phyloP scores from a whole-genome alignment of 164 flowering plant species.

The Protea cynaroides region DNA sequence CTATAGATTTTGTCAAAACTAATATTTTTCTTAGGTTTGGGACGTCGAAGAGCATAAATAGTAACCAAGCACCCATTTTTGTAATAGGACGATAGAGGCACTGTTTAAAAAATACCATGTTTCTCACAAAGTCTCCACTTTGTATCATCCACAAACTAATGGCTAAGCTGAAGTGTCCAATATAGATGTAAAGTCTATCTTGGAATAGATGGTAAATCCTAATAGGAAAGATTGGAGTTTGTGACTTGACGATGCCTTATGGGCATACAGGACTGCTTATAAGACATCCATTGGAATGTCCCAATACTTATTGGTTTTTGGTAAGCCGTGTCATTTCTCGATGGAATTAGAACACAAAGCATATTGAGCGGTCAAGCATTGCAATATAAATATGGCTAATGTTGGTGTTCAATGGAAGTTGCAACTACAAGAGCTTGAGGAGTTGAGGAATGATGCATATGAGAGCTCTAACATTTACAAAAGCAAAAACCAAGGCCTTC shows the following conservation, averaged over 20 bases:
- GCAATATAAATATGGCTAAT: no score
- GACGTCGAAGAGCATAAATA: neutral
- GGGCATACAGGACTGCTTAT: constrained; percentile 10
- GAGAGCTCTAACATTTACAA: no score
- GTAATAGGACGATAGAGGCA: neutral
- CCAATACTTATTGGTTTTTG: constrained; percentile 11
- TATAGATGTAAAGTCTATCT: neutral
- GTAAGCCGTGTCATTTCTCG: constrained; percentile 16
- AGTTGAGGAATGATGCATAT: no score
- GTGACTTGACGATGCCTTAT: no score
- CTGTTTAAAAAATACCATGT: constrained; percentile 4
- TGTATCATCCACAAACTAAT: constrained; percentile 7
- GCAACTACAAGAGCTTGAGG: no score
- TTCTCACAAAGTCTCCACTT: neutral
- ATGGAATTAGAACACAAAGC: no score
- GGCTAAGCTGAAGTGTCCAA: constrained; percentile 8
- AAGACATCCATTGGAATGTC: constrained; percentile 10
- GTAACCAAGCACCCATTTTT: constrained; percentile 5
- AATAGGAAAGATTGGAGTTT: no score
- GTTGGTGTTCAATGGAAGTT: no score
- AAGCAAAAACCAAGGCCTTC: no score
- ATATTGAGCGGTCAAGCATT: no score
- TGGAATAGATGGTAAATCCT: constrained; percentile 10
- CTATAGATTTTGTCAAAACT: neutral
- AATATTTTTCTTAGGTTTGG: constrained; percentile 4